Conservation (phyloP, 2,329 filamentous ascomycete genomes). For the Stemphylium vesicarium region DNA sequence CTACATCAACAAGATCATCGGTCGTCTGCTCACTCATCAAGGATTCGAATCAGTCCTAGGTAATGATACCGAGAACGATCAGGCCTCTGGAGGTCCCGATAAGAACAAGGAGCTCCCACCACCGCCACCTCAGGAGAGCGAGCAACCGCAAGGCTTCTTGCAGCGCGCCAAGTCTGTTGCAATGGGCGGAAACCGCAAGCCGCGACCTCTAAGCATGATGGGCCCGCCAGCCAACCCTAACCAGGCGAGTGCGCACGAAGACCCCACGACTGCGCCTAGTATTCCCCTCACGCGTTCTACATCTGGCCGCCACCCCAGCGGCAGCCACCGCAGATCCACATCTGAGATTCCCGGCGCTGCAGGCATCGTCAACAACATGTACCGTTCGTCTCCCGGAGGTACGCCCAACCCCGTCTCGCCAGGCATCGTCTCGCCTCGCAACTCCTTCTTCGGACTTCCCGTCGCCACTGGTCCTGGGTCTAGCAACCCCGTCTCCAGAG, state of each 20-base stretch:
- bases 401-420: conserved; percentile 57
- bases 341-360: conserved; percentile 66
- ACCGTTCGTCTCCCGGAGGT: conserved; percentile 62
- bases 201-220: conserved; percentile 53
- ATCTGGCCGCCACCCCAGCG: conserved; percentile 54
- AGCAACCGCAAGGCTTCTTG: conserved; percentile 55
- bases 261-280: conserved; percentile 76
- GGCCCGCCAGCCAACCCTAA: conserved; percentile 35
- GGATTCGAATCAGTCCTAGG: conserved; percentile 95
- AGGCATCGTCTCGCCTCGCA: conserved; percentile 45
- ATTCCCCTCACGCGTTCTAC: conserved; percentile 70
- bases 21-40: conserved; percentile 88
- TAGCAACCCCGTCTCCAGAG: conserved; percentile 47
- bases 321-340: conserved; percentile 49
- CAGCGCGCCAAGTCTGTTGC: conserved; percentile 66
- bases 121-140: conserved; percentile 66
- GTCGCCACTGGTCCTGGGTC: conserved; percentile 48
- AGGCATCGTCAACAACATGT: conserved; percentile 86
- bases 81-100: conserved; percentile 50
- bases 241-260: conserved; percentile 51
- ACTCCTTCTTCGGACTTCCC: conserved; percentile 51
- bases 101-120: conserved; percentile 85
- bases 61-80: conserved; percentile 62
- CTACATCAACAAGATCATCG: conserved; percentile 99
- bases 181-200: conserved; percentile 53